A percentile compares a stretch with the other conserved stretches of the same genome.
phyloP scores from a whole-genome alignment of 768 basidiomycete species.

The Tulasnella sp. region DNA sequence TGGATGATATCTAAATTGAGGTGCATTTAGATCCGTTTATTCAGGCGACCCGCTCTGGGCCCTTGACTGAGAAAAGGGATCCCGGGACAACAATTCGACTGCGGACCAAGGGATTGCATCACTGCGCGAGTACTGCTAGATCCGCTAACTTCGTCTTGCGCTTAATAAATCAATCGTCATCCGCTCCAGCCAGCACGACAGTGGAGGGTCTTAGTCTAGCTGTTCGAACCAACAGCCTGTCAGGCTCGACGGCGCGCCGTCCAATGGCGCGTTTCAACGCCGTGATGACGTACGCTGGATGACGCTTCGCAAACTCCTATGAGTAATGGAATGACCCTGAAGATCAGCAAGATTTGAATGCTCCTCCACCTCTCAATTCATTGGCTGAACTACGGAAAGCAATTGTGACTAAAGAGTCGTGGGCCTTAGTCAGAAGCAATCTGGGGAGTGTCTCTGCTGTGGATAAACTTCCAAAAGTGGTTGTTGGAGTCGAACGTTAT shows the following conservation, averaged over 20 bases:
- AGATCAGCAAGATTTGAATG: too few relatives aligned
- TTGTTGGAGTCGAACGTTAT: background rate
- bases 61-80: background rate
- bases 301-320: background rate
- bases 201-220: too few relatives aligned
- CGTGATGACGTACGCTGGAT: background rate
- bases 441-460: background rate
- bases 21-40: background rate
- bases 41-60: background rate
- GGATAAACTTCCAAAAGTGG: background rate
- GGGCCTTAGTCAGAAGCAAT: background rate
- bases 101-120: background rate
- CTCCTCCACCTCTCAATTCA: too few relatives aligned
- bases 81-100: background rate
- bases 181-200: background rate
- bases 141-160: background rate
- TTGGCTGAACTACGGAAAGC: too few relatives aligned
- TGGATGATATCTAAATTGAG: background rate
- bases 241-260: too few relatives aligned
- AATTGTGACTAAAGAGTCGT: background rate
- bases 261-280: background rate
- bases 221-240: background rate
- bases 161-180: background rate
- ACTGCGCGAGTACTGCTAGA: background rate
- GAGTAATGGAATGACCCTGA: background rate